Evolutionary conservation across 2,329 filamentous ascomycete species (phyloP).

Genomic region (Fusarium neocosmosporiellum): DNA sequence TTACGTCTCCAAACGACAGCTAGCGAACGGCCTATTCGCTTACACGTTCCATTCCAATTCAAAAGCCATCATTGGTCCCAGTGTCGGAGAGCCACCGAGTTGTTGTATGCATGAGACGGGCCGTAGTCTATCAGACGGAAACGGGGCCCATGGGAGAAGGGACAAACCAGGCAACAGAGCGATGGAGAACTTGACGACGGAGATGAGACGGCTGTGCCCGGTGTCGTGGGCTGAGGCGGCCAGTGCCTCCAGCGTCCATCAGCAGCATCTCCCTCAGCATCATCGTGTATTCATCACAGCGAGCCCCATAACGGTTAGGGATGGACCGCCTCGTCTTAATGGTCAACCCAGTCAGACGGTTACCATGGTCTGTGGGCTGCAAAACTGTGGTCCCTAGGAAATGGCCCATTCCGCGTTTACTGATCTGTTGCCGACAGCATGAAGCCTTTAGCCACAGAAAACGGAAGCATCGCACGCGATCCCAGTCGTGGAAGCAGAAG

Average conservation of each 20-base stretch:
- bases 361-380: constrained; percentile 11
- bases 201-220: constrained; percentile 23
- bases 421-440: background rate
- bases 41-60: background rate
- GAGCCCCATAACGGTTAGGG: constrained; percentile 23
- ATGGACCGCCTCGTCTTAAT: constrained; percentile 16
- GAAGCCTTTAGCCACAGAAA: background rate
- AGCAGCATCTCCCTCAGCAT: constrained; percentile 21
- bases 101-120: constrained; percentile 4
- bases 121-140: background rate
- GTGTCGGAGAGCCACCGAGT: background rate
- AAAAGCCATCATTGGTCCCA: background rate
- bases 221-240: constrained; percentile 26
- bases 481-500: background rate
- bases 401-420: background rate
- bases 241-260: constrained; percentile 15
- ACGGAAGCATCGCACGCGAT: background rate
- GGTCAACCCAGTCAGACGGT: constrained; percentile 11
- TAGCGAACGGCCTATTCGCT: background rate
- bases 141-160: constrained; percentile 13
- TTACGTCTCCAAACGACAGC: background rate
- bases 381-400: background rate
- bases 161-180: background rate
- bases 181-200: constrained; percentile 12
- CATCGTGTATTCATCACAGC: constrained; percentile 26